These are phyloP conservation scores for Evernia prunastri DNA, from an alignment of 495 filamentous ascomycete species.

Conservation along the genomic window DNA sequence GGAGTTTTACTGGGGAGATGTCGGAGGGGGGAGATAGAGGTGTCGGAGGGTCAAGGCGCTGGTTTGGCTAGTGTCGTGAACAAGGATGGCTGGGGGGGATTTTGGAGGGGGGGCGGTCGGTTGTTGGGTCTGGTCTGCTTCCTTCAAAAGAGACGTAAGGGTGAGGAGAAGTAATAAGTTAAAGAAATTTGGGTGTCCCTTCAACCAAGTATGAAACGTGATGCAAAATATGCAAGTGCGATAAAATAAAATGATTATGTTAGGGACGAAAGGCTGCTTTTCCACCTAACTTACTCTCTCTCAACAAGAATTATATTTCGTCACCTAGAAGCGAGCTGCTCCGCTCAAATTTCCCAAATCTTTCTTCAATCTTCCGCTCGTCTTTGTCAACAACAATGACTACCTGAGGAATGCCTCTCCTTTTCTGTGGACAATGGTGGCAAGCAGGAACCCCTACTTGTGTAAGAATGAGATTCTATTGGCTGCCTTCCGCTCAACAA, in stretches of 20 bases:
- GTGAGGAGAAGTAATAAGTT: background rate
- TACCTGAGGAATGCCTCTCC: background rate
- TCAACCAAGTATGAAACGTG: background rate
- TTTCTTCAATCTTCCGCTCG: background rate
- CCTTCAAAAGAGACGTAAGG: background rate
- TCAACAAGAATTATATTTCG: too few species aligned
- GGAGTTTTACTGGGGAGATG: conserved; percentile 6
- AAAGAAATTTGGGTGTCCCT: background rate
- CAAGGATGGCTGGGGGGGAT: conserved; percentile 3
- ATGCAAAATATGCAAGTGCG: background rate
- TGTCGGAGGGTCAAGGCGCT: background rate
- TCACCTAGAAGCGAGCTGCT: background rate
- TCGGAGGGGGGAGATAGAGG: background rate
- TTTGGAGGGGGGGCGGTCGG: background rate
- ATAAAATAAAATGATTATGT: too few species aligned
- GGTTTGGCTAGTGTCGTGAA: background rate
- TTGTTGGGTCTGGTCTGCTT: conserved; percentile 9
- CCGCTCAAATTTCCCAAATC: background rate
- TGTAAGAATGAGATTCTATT: background rate
- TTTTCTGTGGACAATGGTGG: background rate
- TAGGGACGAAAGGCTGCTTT: background rate
- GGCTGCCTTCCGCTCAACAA: background rate
- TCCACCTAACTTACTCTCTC: too few species aligned
- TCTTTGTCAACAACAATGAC: conserved; percentile 3
- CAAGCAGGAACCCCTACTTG: background rate